Base-by-base conservation (phyloP, 2,329 filamentous ascomycete genomes). In the Fusarium verticillioides region DNA sequence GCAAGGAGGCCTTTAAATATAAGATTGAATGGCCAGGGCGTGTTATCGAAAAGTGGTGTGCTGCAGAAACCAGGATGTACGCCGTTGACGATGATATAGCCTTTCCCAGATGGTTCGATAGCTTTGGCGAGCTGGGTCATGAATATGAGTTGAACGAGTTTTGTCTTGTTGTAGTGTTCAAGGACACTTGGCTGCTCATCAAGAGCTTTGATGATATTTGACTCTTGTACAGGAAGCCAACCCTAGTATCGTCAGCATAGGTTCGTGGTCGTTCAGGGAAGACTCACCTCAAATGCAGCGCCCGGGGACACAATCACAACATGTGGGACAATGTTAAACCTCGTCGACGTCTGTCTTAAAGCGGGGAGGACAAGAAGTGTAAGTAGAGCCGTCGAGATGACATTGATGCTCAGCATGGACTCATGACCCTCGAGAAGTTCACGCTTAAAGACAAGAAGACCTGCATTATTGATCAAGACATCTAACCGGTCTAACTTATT, bases 301-400 rank as follows among this genome's bases (percentile, higher is more conserved):
- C 83, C 83, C 4, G 84, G 86, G 2, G 82, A 78, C 4, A 86
- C 82, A 11, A 85, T 75, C 5, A 78, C 76, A 7, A 87, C 60
- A 26, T 80, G 80, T 19, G 84, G 82, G 53, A 70, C 74, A 10
- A 79, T 65, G 19, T 82, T 83, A 59, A 78, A 76, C 60, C 70
- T 75, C 7, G 59, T 74, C 4, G 81, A 82, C 13, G 82, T 83
- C 18, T 76, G 76, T 26, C 81, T 80, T 72, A 88, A 69, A 30
- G 77, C 72, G 3, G 86, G 86, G 26, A 88, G 75, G 26, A 87
- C 70, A 56, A 83, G 68, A 16, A 87, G 46, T 0, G 82, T 82
- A 60, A 88, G 78, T 34, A 88, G 77, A 40, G 85, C 83, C 0
- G 84, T 87, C 7, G 81, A 81, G 40, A 88, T 78, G 23, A 87